A percentile compares a stretch with the other conserved stretches of the same genome.
phyloP scores from a whole-genome alignment of 1,284 basidiomycete species.

The Hymenochaete sp. region DNA sequence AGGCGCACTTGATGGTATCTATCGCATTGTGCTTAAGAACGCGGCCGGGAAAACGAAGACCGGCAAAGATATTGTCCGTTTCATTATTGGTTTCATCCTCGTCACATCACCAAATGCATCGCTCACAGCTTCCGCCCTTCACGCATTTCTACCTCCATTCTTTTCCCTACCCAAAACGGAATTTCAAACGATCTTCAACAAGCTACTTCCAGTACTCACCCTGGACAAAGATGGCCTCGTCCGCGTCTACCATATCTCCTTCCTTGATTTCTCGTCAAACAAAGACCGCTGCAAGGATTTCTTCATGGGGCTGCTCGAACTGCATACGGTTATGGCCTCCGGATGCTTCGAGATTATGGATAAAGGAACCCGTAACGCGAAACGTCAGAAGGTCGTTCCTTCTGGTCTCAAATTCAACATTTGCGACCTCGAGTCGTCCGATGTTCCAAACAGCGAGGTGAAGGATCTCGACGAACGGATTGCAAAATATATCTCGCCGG shows the following conservation, averaged over 20 bases:
- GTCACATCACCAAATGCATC: neutral
- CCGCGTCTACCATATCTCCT: constrained; percentile 1
- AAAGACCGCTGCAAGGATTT: neutral
- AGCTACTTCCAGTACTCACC: neutral
- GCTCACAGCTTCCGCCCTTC: neutral
- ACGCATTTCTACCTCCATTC: neutral
- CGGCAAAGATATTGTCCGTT: neutral
- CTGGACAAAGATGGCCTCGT: neutral
- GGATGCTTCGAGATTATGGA: constrained; percentile 1
- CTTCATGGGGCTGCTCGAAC: neutral
- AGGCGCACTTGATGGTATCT: neutral
- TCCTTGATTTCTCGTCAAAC: constrained; percentile 2
- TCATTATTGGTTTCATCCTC: neutral
- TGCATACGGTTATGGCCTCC: neutral
- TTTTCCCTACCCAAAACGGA: no score
- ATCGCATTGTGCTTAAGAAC: neutral
- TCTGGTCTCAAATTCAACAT: constrained; percentile 41
- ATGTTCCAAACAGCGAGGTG: neutral
- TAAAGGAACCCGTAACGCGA: no score
- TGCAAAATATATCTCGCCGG: neutral
- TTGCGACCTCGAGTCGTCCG: constrained; percentile 40
- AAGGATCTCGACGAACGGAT: constrained; percentile 1
- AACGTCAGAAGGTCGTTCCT: no score
- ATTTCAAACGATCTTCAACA: neutral
- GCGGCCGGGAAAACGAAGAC: neutral